Evolutionary conservation across 225 moss, liverwort and hornwort genomes (phyloP).

Genomic region (Neckera pumila): DNA sequence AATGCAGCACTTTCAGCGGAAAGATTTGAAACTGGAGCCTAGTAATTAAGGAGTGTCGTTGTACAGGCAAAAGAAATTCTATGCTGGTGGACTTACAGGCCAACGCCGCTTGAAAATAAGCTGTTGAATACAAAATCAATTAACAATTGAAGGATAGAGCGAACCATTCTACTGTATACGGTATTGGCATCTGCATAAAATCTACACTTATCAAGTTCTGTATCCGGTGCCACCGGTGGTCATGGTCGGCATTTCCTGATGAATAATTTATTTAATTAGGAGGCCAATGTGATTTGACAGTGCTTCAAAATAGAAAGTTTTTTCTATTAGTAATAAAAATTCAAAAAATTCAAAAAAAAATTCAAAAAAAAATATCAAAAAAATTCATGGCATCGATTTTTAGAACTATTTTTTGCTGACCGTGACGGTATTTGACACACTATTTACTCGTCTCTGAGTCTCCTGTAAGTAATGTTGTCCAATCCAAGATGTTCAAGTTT

Average conservation of each 20-base stretch:
- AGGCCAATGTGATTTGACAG: background rate
- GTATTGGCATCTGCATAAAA: too few species aligned
- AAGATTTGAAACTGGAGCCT: background rate
- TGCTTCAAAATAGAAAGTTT: background rate
- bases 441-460: background rate
- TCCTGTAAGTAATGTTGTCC: background rate
- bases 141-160: background rate
- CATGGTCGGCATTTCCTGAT: too few species aligned
- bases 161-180: too few species aligned
- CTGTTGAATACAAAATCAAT: background rate
- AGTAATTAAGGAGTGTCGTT: too few species aligned
- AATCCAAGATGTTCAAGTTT: background rate
- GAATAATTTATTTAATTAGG: background rate
- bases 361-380: rapidly evolving
- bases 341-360: background rate
- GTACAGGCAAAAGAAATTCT: background rate
- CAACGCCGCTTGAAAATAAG: background rate
- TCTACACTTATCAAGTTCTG: too few species aligned
- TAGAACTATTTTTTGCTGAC: background rate
- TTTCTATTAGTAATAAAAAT: background rate
- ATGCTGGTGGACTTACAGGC: background rate
- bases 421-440: background rate
- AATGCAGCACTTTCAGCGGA: background rate
- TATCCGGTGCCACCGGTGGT: too few species aligned
- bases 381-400: background rate